These are phyloP conservation scores for Letharia columbiana DNA, from an alignment of 495 filamentous ascomycete genomes.

Conservation along the genomic window DNA sequence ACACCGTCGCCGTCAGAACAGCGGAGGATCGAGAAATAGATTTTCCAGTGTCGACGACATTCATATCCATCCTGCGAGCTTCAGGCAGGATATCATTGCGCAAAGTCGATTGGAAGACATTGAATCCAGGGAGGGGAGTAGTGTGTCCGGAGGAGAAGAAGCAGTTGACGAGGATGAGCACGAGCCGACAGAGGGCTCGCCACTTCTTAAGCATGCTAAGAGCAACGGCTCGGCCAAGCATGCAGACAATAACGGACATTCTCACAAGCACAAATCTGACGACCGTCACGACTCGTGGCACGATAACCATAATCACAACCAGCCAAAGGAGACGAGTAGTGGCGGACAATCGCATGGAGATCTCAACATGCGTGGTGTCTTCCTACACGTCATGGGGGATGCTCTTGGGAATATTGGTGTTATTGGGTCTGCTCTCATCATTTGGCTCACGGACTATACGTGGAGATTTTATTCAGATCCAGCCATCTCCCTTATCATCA, in stretches of 20 bases:
- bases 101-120: slow-evolving; percentile 52
- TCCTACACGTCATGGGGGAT: slow-evolving; percentile 93
- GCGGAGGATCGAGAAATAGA: slow-evolving; percentile 45
- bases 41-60: slow-evolving; percentile 60
- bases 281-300: slow-evolving; percentile 13
- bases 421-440: slow-evolving; percentile 82
- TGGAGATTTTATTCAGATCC: slow-evolving; percentile 81
- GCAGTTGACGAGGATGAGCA: slow-evolving; percentile 35
- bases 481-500: slow-evolving; percentile 90
- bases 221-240: slow-evolving; percentile 21
- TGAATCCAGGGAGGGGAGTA: slow-evolving; percentile 42
- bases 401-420: slow-evolving; percentile 96
- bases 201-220: slow-evolving; percentile 32
- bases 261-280: neutral
- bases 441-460: slow-evolving; percentile 70
- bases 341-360: slow-evolving; percentile 71
- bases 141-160: slow-evolving; percentile 42
- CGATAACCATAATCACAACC: slow-evolving; percentile 65
- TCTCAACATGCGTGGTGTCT: slow-evolving; percentile 95
- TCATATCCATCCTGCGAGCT: slow-evolving; percentile 78
- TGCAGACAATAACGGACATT: slow-evolving; percentile 12
- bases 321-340: slow-evolving; percentile 53
- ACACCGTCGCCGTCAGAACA: slow-evolving; percentile 42
- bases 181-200: slow-evolving; percentile 38
- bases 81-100: slow-evolving; percentile 83